Evolutionary conservation across 2,329 filamentous ascomycete species (phyloP).

Genomic region (Curvularia eragrostidis): DNA sequence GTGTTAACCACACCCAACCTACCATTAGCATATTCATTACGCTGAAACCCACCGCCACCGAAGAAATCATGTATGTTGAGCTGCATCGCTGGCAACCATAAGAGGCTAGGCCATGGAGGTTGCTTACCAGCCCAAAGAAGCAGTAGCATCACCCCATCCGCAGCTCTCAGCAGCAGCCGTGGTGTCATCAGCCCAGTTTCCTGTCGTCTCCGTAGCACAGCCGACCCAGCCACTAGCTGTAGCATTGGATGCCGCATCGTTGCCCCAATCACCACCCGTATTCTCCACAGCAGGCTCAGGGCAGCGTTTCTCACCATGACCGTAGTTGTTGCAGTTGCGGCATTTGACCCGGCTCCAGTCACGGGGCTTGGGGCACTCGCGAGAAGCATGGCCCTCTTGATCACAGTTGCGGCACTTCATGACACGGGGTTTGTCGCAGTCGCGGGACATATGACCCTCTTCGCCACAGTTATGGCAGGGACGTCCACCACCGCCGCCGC

Average conservation of each 20-base stretch:
- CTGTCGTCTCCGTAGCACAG: slow-evolving; percentile 19
- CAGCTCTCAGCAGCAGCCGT: slow-evolving; percentile 16
- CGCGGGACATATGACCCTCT: slow-evolving; percentile 35
- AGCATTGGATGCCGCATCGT: slow-evolving; percentile 24
- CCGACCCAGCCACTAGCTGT: slow-evolving; percentile 31
- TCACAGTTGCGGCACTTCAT: slow-evolving; percentile 68
- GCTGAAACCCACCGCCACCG: neutral
- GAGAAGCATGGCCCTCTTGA: slow-evolving; percentile 61
- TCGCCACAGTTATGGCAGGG: slow-evolving; percentile 40
- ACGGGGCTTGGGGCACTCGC: slow-evolving; percentile 45
- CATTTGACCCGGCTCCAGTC: slow-evolving; percentile 67
- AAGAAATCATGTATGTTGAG: slow-evolving; percentile 6
- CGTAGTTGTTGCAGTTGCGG: slow-evolving; percentile 60
- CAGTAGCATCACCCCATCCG: slow-evolving; percentile 15
- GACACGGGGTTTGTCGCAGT: slow-evolving; percentile 38
- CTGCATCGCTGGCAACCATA: slow-evolving; percentile 3
- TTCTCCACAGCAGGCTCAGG: slow-evolving; percentile 40
- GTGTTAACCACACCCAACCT: neutral
- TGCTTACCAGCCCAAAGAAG: slow-evolving; percentile 19
- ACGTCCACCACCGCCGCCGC: slow-evolving; percentile 27
- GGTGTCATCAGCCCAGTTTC: slow-evolving; percentile 28
- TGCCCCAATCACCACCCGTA: slow-evolving; percentile 31
- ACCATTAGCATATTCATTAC: neutral
- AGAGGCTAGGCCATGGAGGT: neutral
- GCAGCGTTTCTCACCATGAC: slow-evolving; percentile 54